Evolutionary conservation across 2,329 filamentous ascomycete species (phyloP).

Genomic region (Claviceps cyperi): DNA sequence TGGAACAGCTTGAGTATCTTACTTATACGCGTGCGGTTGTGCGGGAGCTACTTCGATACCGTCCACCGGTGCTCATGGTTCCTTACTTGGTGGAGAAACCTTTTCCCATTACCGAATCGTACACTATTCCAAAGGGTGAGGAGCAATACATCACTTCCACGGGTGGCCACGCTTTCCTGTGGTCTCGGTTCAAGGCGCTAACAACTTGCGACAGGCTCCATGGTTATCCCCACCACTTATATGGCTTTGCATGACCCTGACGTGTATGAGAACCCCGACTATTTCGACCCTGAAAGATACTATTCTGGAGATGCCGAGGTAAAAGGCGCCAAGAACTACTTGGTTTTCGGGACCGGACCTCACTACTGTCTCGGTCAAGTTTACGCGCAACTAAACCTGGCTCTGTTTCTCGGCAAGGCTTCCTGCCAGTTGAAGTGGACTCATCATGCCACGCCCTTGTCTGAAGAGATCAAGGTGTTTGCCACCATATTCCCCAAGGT

Average conservation of each 20-base stretch:
- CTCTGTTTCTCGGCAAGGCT: constrained; percentile 80
- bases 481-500: constrained; percentile 96
- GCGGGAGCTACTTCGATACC: constrained; percentile 81
- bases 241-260: constrained; percentile 84
- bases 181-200: background rate
- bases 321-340: constrained; percentile 79
- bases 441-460: constrained; percentile 68
- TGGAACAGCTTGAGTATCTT: constrained; percentile 82
- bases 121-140: constrained; percentile 80
- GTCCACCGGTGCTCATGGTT: constrained; percentile 93
- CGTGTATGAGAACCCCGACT: constrained; percentile 78
- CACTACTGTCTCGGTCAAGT: constrained; percentile 94
- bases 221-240: constrained; percentile 89
- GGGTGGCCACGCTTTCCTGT: background rate
- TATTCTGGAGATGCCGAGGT: constrained; percentile 79
- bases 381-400: constrained; percentile 81
- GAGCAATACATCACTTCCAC: background rate
- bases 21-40: constrained; percentile 85
- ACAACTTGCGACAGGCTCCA: constrained; percentile 43
- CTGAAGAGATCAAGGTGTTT: constrained; percentile 96
- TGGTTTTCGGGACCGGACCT: constrained; percentile 89
- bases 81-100: constrained; percentile 90
- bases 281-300: constrained; percentile 83
- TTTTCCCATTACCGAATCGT: constrained; percentile 76
- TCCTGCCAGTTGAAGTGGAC: constrained; percentile 78